phyloP scores from a whole-genome alignment of 2,329 filamentous ascomycete genomes.

The Amylocarpus encephaloides region DNA sequence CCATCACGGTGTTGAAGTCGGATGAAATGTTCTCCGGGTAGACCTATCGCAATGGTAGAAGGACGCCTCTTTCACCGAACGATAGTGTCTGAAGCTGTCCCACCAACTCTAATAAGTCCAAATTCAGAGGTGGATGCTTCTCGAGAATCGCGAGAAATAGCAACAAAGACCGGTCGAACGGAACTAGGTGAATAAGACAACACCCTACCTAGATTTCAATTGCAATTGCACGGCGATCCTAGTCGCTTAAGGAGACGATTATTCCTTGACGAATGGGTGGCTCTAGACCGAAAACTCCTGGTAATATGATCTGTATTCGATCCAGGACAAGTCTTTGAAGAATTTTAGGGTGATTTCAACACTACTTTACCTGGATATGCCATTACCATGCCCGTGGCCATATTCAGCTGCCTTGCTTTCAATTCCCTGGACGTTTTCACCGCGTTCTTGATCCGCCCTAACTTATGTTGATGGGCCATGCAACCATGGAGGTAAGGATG shows the following conservation, averaged over 20 bases:
- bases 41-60: no score
- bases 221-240: neutral
- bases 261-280: neutral
- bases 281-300: no score
- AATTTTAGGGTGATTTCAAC: no score
- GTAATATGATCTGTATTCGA: no score
- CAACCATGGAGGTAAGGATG: conserved; percentile 1
- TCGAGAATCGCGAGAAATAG: conserved; percentile 6
- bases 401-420: neutral
- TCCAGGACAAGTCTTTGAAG: no score
- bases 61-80: neutral
- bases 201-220: neutral
- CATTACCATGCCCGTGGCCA: no score
- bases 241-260: neutral
- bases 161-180: conserved; percentile 12
- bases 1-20: no score
- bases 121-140: conserved; percentile 6
- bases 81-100: neutral
- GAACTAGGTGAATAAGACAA: conserved; percentile 6
- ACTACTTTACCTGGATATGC: no score
- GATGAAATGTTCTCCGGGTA: no score
- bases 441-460: neutral
- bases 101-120: neutral
- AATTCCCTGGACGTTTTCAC: neutral
- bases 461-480: neutral